A percentile compares a stretch with the other conserved stretches of the same genome.
These are phyloP conservation scores for Aspergillus diversus DNA, from an alignment of 495 filamentous ascomycete genomes.

Conservation along the genomic window DNA sequence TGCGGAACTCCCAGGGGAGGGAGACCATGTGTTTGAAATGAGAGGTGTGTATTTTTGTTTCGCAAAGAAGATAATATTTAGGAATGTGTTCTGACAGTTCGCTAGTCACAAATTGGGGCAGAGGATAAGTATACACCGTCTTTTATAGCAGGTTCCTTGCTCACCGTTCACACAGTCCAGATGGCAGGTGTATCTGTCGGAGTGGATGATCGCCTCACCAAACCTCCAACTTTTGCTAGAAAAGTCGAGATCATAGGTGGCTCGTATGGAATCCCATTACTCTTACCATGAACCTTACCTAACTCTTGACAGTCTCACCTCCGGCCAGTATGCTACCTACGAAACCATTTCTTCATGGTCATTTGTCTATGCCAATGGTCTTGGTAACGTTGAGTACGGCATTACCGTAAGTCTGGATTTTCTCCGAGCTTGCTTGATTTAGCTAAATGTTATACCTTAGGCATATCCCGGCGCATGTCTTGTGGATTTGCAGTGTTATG, in stretches of 20 bases:
- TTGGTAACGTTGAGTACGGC: slow-evolving; percentile 66
- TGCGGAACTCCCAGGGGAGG: slow-evolving; percentile 17
- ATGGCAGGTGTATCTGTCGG: slow-evolving; percentile 58
- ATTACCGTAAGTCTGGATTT: slow-evolving; percentile 47
- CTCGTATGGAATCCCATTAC: slow-evolving; percentile 34
- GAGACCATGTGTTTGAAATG: slow-evolving; percentile 38
- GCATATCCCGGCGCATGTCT: slow-evolving; percentile 67
- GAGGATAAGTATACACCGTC: slow-evolving; percentile 47
- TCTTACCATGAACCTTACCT: neutral
- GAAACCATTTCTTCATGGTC: slow-evolving; percentile 64
- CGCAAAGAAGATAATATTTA: slow-evolving; percentile 21
- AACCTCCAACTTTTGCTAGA: slow-evolving; percentile 52
- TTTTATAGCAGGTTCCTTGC: slow-evolving; percentile 5
- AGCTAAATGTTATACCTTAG: slow-evolving; percentile 16
- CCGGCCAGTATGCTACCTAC: slow-evolving; percentile 66
- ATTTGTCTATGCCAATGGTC: slow-evolving; percentile 58
- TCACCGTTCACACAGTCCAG: slow-evolving; percentile 47
- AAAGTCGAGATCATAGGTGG: slow-evolving; percentile 72
- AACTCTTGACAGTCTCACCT: slow-evolving; percentile 28
- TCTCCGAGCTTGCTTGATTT: neutral
- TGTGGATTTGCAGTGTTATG: slow-evolving; percentile 62
- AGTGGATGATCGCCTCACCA: slow-evolving; percentile 50
- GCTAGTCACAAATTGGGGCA: slow-evolving; percentile 68
- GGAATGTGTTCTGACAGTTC: slow-evolving; percentile 19
- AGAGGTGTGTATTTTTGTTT: slow-evolving; percentile 30